Conservation (phyloP, 2,329 filamentous ascomycete genomes). For the Botrytis squamosa region DNA sequence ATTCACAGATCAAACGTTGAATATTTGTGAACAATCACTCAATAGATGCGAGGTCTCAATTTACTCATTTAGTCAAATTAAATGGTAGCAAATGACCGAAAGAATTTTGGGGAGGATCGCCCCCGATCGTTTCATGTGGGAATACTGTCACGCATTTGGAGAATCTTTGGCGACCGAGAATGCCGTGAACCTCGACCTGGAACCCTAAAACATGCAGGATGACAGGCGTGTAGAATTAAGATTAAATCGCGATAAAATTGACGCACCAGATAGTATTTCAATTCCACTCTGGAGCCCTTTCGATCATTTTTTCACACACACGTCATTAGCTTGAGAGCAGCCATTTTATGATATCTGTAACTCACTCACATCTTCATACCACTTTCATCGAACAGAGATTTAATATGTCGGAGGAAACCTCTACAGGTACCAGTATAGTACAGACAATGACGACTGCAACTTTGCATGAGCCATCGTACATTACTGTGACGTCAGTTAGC, state of each 20-base stretch:
- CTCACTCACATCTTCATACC: not conserved
- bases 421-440: no score
- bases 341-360: not conserved
- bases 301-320: not conserved
- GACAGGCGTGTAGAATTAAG: fast-evolving
- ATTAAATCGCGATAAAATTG: not conserved
- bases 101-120: not conserved
- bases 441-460: no score
- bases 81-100: not conserved
- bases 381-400: no score
- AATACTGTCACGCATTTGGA: not conserved
- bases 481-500: no score
- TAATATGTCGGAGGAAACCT: no score
- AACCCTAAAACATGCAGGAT: not conserved
- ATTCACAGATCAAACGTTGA: not conserved
- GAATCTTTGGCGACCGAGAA: not conserved
- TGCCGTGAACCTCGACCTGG: not conserved
- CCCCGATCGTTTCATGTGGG: not conserved
- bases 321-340: not conserved
- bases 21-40: not conserved
- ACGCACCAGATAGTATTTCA: not conserved
- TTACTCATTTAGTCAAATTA: not conserved
- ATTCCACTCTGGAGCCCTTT: not conserved
- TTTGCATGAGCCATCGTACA: no score
- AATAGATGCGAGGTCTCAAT: not conserved